Evolutionary conservation across 2,329 filamentous ascomycete genomes (phyloP).

Genomic region (Penicillium olsonii): DNA sequence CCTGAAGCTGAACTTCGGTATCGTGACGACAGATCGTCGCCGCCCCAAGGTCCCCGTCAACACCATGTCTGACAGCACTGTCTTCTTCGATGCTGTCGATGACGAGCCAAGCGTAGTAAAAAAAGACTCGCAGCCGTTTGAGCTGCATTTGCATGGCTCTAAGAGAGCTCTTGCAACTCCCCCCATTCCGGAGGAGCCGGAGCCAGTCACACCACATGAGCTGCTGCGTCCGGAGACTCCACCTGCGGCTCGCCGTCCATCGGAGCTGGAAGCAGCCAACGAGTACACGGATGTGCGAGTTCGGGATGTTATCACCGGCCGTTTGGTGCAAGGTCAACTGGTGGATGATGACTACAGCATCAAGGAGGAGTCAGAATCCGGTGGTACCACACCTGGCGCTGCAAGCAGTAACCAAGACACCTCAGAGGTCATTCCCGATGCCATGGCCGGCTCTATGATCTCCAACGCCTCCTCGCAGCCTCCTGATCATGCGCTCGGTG

Average conservation of each 20-base stretch:
- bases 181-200: conserved; percentile 26
- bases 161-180: conserved; percentile 11
- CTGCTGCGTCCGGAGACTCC: conserved; percentile 40
- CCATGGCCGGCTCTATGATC: conserved; percentile 79
- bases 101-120: conserved; percentile 35
- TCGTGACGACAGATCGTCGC: conserved; percentile 68
- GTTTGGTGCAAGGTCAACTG: conserved; percentile 89
- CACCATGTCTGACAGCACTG: conserved; percentile 76
- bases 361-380: conserved; percentile 61
- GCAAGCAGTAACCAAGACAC: conserved; percentile 50
- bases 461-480: conserved; percentile 77
- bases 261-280: conserved; percentile 47
- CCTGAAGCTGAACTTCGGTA: conserved; percentile 94
- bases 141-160: conserved; percentile 26
- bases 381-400: conserved; percentile 52
- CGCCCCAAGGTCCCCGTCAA: conserved; percentile 46
- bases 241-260: conserved; percentile 42
- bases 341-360: conserved; percentile 92
- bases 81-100: conserved; percentile 66
- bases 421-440: conserved; percentile 64
- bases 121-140: conserved; percentile 32
- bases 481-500: conserved; percentile 72
- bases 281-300: conserved; percentile 79
- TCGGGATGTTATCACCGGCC: conserved; percentile 85
- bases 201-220: conserved; percentile 22